These are phyloP conservation scores for Scenedesmus sp. DNA, from an alignment of 163 green algal genomes.

Conservation along the genomic window DNA sequence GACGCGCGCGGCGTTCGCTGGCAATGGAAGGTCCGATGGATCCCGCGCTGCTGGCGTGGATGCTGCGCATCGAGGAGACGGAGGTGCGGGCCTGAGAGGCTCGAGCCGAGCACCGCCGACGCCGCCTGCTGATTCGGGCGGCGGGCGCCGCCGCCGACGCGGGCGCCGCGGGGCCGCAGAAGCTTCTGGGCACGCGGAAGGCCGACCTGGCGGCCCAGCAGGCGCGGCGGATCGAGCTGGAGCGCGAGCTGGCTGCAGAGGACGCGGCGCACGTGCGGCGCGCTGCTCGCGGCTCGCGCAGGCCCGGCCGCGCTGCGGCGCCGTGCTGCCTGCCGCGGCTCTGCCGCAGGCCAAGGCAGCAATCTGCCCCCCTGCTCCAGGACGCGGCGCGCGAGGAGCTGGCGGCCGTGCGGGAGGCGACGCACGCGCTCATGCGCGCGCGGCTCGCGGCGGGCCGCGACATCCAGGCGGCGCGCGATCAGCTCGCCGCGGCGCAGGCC, in stretches of 20 bases:
- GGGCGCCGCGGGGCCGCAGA: not conserved
- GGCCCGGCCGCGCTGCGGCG: too few relatives aligned
- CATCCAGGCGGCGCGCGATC: not conserved
- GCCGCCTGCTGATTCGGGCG: too few relatives aligned
- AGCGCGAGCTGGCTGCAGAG: not conserved
- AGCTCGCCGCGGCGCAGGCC: not conserved
- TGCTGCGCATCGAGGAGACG: constrained; percentile 23
- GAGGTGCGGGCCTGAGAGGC: not conserved
- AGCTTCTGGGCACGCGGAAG: constrained; percentile 19
- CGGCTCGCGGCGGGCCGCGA: constrained; percentile 1
- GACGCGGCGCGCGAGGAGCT: constrained; percentile 15
- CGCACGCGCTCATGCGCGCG: not conserved
- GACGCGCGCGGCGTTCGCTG: too few relatives aligned
- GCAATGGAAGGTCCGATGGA: too few relatives aligned
- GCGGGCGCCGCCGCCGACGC: not conserved
- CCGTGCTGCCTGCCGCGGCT: too few relatives aligned
- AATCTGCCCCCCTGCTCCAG: constrained; percentile 14
- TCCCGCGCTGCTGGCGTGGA: constrained; percentile 22
- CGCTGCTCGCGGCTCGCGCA: too few relatives aligned
- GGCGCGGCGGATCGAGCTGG: not conserved
- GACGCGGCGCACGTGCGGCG: not conserved
- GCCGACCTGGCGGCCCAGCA: constrained; percentile 25
- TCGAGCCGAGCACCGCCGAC: too few relatives aligned
- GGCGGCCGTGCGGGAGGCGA: not conserved
- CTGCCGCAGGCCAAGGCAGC: too few relatives aligned